Evolutionary conservation across 192 early-diverging fungal species (phyloP).

Genomic region (Bifiguratus adelaidae): DNA sequence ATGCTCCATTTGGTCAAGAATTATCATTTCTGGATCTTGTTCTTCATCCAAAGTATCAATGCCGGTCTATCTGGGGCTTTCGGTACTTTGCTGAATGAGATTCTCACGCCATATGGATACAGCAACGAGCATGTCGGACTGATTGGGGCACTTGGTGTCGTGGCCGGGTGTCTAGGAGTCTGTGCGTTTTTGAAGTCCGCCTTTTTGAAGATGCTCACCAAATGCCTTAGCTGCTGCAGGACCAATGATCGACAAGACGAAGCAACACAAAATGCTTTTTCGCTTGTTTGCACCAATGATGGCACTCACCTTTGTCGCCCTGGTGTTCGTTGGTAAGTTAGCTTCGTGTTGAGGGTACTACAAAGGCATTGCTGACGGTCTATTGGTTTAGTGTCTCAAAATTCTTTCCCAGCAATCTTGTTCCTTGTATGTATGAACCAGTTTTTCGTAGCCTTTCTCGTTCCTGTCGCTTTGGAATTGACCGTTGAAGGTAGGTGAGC

Average conservation of each 20-base stretch:
- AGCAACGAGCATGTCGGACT: conserved; percentile 31
- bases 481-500: conserved; percentile 16
- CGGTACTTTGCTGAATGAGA: conserved; percentile 30
- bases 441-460: conserved; percentile 20
- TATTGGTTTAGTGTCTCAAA: conserved; percentile 15
- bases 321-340: conserved; percentile 21
- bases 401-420: conserved; percentile 15
- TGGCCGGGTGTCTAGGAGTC: conserved; percentile 44
- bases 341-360: not conserved
- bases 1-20: conserved; percentile 28
- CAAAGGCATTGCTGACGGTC: not conserved
- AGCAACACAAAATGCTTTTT: conserved; percentile 34
- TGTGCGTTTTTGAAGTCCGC: conserved; percentile 11
- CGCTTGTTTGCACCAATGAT: conserved; percentile 30
- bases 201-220: conserved; percentile 11
- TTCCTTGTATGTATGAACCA: conserved; percentile 20
- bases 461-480: conserved; percentile 21
- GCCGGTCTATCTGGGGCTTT: conserved; percentile 36
- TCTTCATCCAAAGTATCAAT: conserved; percentile 27
- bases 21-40: conserved; percentile 31
- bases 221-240: conserved; percentile 15
- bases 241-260: conserved; percentile 40
- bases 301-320: conserved; percentile 26
- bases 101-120: conserved; percentile 32
- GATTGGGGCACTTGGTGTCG: conserved; percentile 43